phyloP scores from a whole-genome alignment of 768 basidiomycete species.

The Suillus bovinus region DNA sequence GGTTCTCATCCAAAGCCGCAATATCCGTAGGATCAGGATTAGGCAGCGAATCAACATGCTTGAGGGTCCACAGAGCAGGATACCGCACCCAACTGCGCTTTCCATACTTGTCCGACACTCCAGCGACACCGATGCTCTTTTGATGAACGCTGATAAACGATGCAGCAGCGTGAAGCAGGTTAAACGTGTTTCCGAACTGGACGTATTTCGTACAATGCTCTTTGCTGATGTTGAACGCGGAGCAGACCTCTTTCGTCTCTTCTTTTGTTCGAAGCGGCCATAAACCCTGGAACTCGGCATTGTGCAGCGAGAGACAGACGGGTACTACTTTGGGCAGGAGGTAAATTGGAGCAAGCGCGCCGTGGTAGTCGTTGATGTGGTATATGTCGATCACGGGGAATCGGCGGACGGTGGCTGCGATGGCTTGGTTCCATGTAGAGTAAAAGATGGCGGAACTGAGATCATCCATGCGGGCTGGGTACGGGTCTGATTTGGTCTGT shows the following conservation, averaged over 20 bases:
- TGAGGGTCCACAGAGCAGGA: conserved; percentile 93
- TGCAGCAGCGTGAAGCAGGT: conserved; percentile 89
- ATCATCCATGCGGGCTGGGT: conserved; percentile 97
- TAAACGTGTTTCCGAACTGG: conserved; percentile 98
- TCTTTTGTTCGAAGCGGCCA: conserved; percentile 97
- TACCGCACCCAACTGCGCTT: conserved; percentile 97
- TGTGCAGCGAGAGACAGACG: conserved; percentile 89
- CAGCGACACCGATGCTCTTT: conserved; percentile 91
- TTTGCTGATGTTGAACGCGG: conserved; percentile 96
- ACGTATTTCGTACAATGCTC: conserved; percentile 96
- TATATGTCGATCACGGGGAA: conserved; percentile 89
- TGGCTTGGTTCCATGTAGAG: conserved; percentile 97
- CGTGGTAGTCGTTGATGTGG: conserved; percentile 95
- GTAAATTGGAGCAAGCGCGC: conserved; percentile 88
- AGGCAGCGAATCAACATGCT: conserved; percentile 92
- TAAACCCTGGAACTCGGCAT: conserved; percentile 96
- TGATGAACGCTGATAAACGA: conserved; percentile 92
- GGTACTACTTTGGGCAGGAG: conserved; percentile 90
- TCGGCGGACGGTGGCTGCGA: conserved; percentile 87
- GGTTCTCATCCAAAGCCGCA: conserved; percentile 83
- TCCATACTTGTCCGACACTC: conserved; percentile 97
- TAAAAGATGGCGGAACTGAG: conserved; percentile 96
- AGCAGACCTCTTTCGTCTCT: conserved; percentile 98
- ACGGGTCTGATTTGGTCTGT: conserved; percentile 94
- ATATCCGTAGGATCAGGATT: conserved; percentile 97